These are phyloP conservation scores for Fusarium sp. DNA, from an alignment of 2,329 filamentous ascomycete genomes.

Conservation along the genomic window DNA sequence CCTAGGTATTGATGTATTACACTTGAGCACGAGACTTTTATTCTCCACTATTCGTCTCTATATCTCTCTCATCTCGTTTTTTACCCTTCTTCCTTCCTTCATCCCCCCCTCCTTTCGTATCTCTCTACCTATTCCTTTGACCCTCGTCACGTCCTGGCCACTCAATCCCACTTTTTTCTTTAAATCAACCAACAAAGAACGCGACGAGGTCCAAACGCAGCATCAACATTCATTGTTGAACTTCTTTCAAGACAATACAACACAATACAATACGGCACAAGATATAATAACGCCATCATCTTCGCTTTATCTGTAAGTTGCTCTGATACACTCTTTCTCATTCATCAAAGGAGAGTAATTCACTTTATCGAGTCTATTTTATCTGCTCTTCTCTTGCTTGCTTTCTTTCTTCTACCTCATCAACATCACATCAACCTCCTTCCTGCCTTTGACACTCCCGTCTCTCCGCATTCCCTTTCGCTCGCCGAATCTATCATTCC, in stretches of 20 bases:
- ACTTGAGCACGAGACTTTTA: slow-evolving; percentile 28
- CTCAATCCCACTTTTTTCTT: slow-evolving; percentile 36
- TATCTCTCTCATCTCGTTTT: slow-evolving; percentile 17
- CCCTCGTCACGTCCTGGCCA: slow-evolving; percentile 19
- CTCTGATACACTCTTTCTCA: slow-evolving; percentile 3
- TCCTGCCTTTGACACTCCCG: background rate
- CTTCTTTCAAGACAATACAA: background rate
- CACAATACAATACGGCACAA: background rate
- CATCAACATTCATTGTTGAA: slow-evolving; percentile 6
- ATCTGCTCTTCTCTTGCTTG: background rate
- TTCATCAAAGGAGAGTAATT: slow-evolving; percentile 4
- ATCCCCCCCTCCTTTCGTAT: slow-evolving; percentile 8
- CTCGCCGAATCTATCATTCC: slow-evolving; percentile 14
- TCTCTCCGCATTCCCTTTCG: slow-evolving; percentile 5
- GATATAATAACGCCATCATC: background rate
- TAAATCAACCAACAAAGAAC: slow-evolving; percentile 27
- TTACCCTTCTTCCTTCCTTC: background rate
- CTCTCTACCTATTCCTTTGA: slow-evolving; percentile 4
- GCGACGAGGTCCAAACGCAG: slow-evolving; percentile 10
- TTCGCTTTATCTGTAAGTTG: background rate
- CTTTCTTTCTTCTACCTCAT: background rate
- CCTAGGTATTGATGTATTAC: slow-evolving; percentile 24
- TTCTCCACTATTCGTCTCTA: slow-evolving; percentile 28
- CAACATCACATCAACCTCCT: background rate
- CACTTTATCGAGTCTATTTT: background rate